These are phyloP conservation scores for Botrytis pseudocinerea DNA, from an alignment of 2,329 filamentous ascomycete species.

Conservation along the genomic window DNA sequence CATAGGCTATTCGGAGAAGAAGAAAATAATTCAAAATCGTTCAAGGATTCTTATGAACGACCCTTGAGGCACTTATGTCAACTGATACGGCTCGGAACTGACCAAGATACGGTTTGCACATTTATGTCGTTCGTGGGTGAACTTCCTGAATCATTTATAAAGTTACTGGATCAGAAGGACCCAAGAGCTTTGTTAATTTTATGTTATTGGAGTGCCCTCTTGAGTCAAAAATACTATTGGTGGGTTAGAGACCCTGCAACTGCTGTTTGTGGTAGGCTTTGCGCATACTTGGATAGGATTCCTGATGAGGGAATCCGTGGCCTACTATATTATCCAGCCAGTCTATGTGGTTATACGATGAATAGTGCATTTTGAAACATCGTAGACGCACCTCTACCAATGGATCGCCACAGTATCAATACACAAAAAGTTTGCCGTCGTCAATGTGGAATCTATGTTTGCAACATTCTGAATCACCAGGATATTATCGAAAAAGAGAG, in stretches of 20 bases:
- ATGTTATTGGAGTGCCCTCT: constrained; percentile 21
- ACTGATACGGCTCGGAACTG: background rate
- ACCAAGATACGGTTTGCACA: background rate
- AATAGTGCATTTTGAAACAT: background rate
- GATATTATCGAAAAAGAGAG: background rate
- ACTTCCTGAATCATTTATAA: constrained; percentile 8
- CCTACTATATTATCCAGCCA: constrained; percentile 4
- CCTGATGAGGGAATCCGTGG: background rate
- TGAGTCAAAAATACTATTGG: constrained; percentile 19
- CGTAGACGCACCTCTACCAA: background rate
- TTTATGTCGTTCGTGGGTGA: constrained; percentile 22
- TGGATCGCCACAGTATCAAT: background rate
- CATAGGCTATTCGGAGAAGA: background rate
- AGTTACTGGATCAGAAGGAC: constrained; percentile 15
- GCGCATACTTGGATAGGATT: constrained; percentile 8
- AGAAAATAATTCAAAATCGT: background rate
- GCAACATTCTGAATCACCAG: background rate
- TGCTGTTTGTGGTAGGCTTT: constrained; percentile 16
- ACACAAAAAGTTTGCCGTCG: no score
- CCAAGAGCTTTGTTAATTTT: constrained; percentile 20
- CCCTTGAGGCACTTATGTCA: constrained; percentile 8
- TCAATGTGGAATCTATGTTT: background rate
- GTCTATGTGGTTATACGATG: constrained; percentile 1
- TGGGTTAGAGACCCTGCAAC: constrained; percentile 21
- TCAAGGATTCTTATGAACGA: background rate